Base-by-base conservation (phyloP, 2,329 filamentous ascomycete species). In the Tricladium varicosporioides region DNA sequence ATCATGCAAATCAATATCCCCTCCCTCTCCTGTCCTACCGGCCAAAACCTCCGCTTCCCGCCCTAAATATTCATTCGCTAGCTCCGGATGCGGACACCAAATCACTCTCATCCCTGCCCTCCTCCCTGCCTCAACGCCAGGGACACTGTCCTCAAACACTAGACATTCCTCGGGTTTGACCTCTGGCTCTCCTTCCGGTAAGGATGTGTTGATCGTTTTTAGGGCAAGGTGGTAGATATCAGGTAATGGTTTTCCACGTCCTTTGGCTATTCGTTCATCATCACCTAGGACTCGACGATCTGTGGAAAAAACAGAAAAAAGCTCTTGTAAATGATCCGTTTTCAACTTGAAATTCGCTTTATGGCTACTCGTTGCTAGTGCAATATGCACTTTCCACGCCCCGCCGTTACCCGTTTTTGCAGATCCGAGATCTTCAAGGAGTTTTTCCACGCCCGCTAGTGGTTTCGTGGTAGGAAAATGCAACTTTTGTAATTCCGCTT, bases 141-240 rank as follows among this genome's bases (percentile, higher is more conserved):
- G 91, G 1, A 97, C 92, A 47, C 88, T 91, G 73, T 99, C 94
- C 75, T 99, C 94, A 67, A 99, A 97, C 0, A 97, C 94, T 14
- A 99, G 79, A 70, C 94, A 97, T 73, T 97, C 93, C 64, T 89
- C 88, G 0, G 92, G 91, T 53, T 71, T 78, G 61, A 99, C 87
- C 58, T 82, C 76, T 62, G 80, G 76, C 51, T 88, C 85, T 42
- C 83, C 84, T 2, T 79, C 74, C 0, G 78, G 76, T 5, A 95
- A 77, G 14, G 84, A 84, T 45, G 83, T 82, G 73, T 99, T 99
- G 71, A 99, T 87, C 2, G 86, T 89, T 73, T 89, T 79, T 54
- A 99, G 77, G 0, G 94, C 93, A 0, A 97, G 78, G 8, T 95
- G 76, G 73, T 96, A 97, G 65, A 99, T 99, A 74, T 99, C 93